Conservation (phyloP, 441 rosid species). For the Erysimum cheiri region DNA sequence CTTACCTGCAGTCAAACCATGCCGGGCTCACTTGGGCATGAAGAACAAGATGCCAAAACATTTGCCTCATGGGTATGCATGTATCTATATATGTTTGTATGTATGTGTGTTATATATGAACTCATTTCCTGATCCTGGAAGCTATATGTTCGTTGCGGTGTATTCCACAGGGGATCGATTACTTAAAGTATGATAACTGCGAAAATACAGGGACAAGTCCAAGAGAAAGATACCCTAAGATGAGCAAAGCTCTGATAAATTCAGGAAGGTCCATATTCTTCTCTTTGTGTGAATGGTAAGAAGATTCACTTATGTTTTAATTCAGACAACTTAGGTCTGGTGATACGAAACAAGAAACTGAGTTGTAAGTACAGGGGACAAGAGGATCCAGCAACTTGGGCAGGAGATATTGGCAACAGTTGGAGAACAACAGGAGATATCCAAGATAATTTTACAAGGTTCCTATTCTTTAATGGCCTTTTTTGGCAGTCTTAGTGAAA, state of each 20-base stretch:
- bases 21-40: constrained; percentile 81
- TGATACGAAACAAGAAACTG: constrained; percentile 24
- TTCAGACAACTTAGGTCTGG: constrained; percentile 21
- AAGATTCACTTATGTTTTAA: not conserved
- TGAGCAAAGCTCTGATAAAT: constrained; percentile 67
- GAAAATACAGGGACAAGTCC: constrained; percentile 61
- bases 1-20: constrained; percentile 68
- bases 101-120: not conserved
- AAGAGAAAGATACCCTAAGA: constrained; percentile 67
- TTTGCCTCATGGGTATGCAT: constrained; percentile 73
- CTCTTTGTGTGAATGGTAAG: constrained; percentile 79
- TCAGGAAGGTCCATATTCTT: constrained; percentile 70
- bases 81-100: not conserved
- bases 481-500: not conserved
- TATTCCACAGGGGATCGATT: constrained; percentile 66
- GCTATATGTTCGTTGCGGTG: constrained; percentile 13
- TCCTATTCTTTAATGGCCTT: constrained; percentile 6
- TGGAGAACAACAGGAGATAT: constrained; percentile 80
- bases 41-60: constrained; percentile 80
- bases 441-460: constrained; percentile 69
- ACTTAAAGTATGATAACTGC: constrained; percentile 83
- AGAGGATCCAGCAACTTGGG: constrained; percentile 80
- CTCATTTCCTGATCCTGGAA: constrained; percentile 11
- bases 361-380: constrained; percentile 61
- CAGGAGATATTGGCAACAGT: constrained; percentile 69